A percentile compares a stretch with the other conserved stretches of the same genome.
Evolutionary conservation across 2,329 filamentous ascomycete genomes (phyloP).

Genomic region (Hymenoscyphus repandus): DNA sequence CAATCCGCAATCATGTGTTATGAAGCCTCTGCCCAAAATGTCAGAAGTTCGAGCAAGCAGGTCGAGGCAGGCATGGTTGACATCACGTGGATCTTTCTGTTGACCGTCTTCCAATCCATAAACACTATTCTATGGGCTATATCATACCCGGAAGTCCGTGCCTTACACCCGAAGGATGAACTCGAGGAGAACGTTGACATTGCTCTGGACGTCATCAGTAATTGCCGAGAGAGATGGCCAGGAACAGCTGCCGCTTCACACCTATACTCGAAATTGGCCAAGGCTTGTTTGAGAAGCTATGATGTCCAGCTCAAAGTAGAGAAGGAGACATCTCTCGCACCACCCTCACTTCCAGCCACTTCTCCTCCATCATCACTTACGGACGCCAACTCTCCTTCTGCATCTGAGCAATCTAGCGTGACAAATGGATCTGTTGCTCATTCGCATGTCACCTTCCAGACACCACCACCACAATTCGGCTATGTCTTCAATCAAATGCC

Average conservation of each 20-base stretch:
- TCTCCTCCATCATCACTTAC: constrained; percentile 35
- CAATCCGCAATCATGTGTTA: constrained; percentile 78
- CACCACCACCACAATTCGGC: constrained; percentile 48
- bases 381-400: constrained; percentile 43
- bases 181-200: constrained; percentile 70
- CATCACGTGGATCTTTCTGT: constrained; percentile 88
- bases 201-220: constrained; percentile 72
- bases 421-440: constrained; percentile 32
- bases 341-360: constrained; percentile 43
- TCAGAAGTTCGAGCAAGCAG: constrained; percentile 74
- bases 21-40: constrained; percentile 75
- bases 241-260: constrained; percentile 79
- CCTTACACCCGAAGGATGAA: constrained; percentile 65
- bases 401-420: constrained; percentile 36
- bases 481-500: constrained; percentile 52
- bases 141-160: constrained; percentile 79
- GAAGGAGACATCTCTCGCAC: constrained; percentile 29
- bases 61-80: constrained; percentile 72
- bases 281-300: constrained; percentile 84
- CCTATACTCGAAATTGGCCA: constrained; percentile 80
- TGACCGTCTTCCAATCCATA: constrained; percentile 84
- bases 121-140: constrained; percentile 90
- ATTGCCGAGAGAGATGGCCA: constrained; percentile 85
- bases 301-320: constrained; percentile 48
- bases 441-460: constrained; percentile 34